Percentiles rank a stretch among this genome's conserved stretches.
phyloP scores from a whole-genome alignment of 306 rosid genomes.

The Prunus fruticosa region DNA sequence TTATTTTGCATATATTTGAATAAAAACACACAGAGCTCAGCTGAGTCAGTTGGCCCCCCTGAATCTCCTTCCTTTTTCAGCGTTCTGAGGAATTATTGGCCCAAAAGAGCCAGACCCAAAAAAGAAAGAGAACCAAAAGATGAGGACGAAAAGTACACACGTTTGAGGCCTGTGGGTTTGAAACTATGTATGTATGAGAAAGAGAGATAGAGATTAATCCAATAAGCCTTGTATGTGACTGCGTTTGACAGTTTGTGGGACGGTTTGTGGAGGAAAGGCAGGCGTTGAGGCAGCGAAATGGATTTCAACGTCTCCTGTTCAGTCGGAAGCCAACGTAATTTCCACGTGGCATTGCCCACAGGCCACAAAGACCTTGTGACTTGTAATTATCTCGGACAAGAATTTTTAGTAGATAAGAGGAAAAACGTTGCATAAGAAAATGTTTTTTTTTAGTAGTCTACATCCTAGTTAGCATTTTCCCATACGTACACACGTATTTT shows the following conservation, averaged over 20 bases:
- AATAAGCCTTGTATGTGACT: not conserved
- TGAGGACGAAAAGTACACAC: slow-evolving; percentile 61
- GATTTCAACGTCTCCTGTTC: not conserved
- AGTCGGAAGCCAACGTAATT: slow-evolving; percentile 18
- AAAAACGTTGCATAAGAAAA: too few relatives aligned
- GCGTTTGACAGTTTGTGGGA: slow-evolving; percentile 12
- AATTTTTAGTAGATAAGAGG: not conserved
- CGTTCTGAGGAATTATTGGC: slow-evolving; percentile 18
- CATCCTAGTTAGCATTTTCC: too few relatives aligned
- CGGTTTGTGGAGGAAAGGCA: slow-evolving; percentile 19
- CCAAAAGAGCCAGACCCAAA: slow-evolving; percentile 16
- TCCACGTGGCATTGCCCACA: slow-evolving; percentile 37
- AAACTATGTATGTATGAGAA: not conserved
- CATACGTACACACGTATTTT: too few relatives aligned
- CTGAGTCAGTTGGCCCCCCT: not conserved
- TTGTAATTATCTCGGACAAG: slow-evolving; percentile 1
- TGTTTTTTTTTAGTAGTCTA: too few relatives aligned
- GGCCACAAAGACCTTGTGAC: not conserved
- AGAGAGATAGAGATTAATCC: slow-evolving; percentile 3
- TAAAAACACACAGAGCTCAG: slow-evolving; percentile 3
- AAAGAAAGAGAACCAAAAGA: slow-evolving; percentile 5
- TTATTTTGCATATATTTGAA: slow-evolving; percentile 16
- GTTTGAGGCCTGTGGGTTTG: slow-evolving; percentile 25
- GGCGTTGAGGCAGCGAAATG: not conserved
- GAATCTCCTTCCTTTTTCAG: not conserved